Conservation (phyloP, 1,284 basidiomycete species). For the Cryptococcus sp. region DNA sequence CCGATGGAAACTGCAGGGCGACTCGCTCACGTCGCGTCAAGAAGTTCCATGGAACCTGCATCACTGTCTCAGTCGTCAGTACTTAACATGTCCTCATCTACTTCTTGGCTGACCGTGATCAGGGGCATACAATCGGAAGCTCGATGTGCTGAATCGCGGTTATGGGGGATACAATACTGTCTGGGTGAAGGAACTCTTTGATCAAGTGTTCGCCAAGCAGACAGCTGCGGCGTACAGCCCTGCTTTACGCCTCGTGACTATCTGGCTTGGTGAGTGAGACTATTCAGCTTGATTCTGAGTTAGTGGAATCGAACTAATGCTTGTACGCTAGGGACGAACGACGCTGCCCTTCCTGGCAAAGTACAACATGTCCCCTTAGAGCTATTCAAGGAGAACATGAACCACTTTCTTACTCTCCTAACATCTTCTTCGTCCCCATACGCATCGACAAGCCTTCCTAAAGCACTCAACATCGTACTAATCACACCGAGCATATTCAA, state of each 20-base stretch:
- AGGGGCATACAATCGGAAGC: constrained; percentile 37
- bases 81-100: neutral
- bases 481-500: constrained; percentile 77
- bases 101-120: neutral
- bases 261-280: constrained; percentile 37
- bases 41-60: constrained; percentile 13
- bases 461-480: constrained; percentile 60
- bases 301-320: neutral
- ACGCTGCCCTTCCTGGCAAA: constrained; percentile 11
- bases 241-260: constrained; percentile 35
- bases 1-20: constrained; percentile 1
- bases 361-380: constrained; percentile 23
- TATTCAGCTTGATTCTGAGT: too few species aligned
- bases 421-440: constrained; percentile 9
- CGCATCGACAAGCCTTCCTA: constrained; percentile 11
- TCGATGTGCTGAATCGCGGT: constrained; percentile 43
- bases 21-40: constrained; percentile 13
- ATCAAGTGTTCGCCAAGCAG: constrained; percentile 36
- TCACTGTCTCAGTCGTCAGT: constrained; percentile 11
- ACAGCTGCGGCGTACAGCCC: constrained; percentile 15
- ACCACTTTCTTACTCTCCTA: constrained; percentile 21
- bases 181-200: constrained; percentile 19
- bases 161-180: constrained; percentile 35
- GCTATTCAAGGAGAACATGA: constrained; percentile 27
- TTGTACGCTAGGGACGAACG: constrained; percentile 29